These are phyloP conservation scores for Scleromitrula shiraiana DNA, from an alignment of 2,329 filamentous ascomycete genomes.

Conservation along the genomic window DNA sequence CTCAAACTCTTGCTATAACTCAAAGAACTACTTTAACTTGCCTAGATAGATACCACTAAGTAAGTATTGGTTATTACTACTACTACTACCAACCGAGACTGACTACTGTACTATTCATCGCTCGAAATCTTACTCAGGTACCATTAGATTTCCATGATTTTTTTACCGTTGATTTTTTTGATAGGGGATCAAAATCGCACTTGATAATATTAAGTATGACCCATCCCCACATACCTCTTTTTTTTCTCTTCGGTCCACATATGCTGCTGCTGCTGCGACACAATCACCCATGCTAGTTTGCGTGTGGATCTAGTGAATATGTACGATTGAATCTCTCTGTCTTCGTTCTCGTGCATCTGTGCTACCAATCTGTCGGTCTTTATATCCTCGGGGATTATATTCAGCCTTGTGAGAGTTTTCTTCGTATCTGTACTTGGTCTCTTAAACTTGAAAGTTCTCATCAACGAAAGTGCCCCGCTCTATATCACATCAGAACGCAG, in stretches of 20 bases:
- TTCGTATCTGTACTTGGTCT: background rate
- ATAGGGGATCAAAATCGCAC: too few relatives aligned
- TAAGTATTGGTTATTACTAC: too few relatives aligned
- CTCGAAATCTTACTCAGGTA: too few relatives aligned
- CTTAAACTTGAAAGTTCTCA: background rate
- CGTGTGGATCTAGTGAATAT: slow-evolving; percentile 5
- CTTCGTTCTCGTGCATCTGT: slow-evolving; percentile 6
- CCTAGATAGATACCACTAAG: too few relatives aligned
- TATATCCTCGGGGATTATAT: background rate
- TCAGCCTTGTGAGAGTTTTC: slow-evolving; percentile 2
- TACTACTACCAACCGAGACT: too few relatives aligned
- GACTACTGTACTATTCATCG: too few relatives aligned
- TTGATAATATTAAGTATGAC: too few relatives aligned
- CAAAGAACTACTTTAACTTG: too few relatives aligned
- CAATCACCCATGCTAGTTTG: slow-evolving; percentile 3
- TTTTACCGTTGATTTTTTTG: background rate
- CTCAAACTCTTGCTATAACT: too few relatives aligned
- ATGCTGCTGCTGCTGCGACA: too few relatives aligned
- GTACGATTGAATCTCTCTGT: slow-evolving; percentile 1
- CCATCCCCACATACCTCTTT: slow-evolving; percentile 5
- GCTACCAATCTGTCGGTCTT: background rate
- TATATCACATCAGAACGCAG: background rate
- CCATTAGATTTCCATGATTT: slow-evolving; percentile 1
- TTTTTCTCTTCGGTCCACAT: slow-evolving; percentile 5
- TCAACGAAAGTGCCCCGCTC: background rate